These are phyloP conservation scores for Fragaria ananassa DNA, from an alignment of 306 rosid genomes.

Conservation along the genomic window DNA sequence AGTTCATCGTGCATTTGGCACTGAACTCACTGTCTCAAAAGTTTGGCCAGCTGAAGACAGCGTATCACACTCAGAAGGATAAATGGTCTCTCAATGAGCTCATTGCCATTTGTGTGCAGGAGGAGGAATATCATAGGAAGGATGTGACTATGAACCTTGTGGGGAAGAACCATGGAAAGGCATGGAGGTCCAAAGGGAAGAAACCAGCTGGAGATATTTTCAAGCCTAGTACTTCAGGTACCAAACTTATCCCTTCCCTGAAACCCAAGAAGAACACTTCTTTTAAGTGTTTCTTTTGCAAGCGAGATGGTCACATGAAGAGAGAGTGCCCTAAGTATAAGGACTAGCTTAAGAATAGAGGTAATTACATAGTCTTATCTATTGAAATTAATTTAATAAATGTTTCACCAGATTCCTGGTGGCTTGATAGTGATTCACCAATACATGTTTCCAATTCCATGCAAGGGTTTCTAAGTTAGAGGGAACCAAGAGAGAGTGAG, in stretches of 20 bases:
- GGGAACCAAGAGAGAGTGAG: background rate
- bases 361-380: background rate
- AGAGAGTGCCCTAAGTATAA: background rate
- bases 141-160: background rate
- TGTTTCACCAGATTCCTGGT: background rate
- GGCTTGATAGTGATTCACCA: background rate
- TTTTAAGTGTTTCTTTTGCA: background rate
- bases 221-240: background rate
- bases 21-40: background rate
- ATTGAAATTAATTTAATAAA: background rate
- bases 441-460: background rate
- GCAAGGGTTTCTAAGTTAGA: background rate
- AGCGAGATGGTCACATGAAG: background rate
- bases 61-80: background rate
- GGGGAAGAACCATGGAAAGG: too few relatives aligned
- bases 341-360: background rate
- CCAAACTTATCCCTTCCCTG: background rate
- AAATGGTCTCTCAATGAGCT: background rate
- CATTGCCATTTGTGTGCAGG: background rate
- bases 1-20: background rate
- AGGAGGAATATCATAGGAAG: background rate
- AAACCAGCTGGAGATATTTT: too few relatives aligned
- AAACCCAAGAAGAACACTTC: background rate
- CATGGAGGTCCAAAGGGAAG: background rate
- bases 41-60: background rate